Percentiles rank a stretch among this genome's conserved stretches.
phyloP scores from a whole-genome alignment of 164 flowering plant genomes.

The Hamamelis virginiana region DNA sequence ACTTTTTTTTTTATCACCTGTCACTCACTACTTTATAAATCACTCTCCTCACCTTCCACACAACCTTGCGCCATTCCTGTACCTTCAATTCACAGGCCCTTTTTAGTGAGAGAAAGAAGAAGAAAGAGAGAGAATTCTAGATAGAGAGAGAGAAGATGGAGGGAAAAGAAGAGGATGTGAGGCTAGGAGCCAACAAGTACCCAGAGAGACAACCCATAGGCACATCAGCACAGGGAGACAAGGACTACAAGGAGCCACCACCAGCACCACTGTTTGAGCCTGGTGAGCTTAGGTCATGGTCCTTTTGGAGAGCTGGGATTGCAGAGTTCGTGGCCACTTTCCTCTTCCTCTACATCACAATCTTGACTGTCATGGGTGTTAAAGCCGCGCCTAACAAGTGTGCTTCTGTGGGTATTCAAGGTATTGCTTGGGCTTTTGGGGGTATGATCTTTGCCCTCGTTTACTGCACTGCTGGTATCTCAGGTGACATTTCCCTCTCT shows the following conservation, averaged over 20 bases:
- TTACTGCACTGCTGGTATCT: slow-evolving; percentile 72
- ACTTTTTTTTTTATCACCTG: no score
- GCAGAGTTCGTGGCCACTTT: slow-evolving; percentile 65
- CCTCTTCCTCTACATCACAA: slow-evolving; percentile 56
- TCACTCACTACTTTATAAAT: no score
- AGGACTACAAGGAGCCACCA: slow-evolving; percentile 66
- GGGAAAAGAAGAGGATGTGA: slow-evolving; percentile 59
- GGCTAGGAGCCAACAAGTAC: slow-evolving; percentile 62
- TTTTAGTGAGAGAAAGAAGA: no score
- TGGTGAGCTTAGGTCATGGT: slow-evolving; percentile 57
- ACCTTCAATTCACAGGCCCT: no score
- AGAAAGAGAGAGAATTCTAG: neutral
- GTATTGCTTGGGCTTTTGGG: slow-evolving; percentile 73
- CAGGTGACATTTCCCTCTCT: slow-evolving; percentile 36
- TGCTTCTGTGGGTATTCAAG: slow-evolving; percentile 58
- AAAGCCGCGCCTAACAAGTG: slow-evolving; percentile 37
- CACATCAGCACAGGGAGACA: slow-evolving; percentile 54
- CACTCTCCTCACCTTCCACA: no score
- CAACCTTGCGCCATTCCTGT: no score
- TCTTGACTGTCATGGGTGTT: slow-evolving; percentile 64
- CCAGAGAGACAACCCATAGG: slow-evolving; percentile 61
- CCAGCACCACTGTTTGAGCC: slow-evolving; percentile 61
- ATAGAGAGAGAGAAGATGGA: slow-evolving; percentile 34
- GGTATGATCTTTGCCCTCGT: slow-evolving; percentile 73
- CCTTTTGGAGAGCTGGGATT: slow-evolving; percentile 63